Base-by-base conservation (phyloP, 306 rosid species). In the Vicia sativa region DNA sequence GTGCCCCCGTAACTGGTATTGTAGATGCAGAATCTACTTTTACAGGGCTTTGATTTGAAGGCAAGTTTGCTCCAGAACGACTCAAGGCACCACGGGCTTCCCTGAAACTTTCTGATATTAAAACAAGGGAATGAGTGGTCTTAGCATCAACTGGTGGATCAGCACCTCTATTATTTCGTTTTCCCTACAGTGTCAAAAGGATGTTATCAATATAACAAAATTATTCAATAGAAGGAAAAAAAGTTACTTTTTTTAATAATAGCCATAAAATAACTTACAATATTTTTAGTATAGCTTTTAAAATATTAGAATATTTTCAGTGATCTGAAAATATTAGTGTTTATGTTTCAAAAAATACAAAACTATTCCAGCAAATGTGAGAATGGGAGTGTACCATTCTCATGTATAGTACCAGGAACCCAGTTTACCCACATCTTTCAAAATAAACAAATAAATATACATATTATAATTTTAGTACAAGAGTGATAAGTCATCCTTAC, bases 61-160 rank as follows among this genome's bases (percentile, higher is more conserved):
- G 81, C 74, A 87, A 73, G 73, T 65, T 85, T 44, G 95, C 70
- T 46, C 99, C 99, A 43, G 92, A 82, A 56, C 82, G 90, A 85
- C 83, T 88, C 76, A 90, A 80, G 74, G 88, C 90, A 77, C 82
- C 74, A 46, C 87, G 78, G 60, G 92, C 97, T 76, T 95, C 99
- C 87, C 85, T 76, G 79, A 95, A 90, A 80, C 75, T 81, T 76
- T 95, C 99, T 18, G 99, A 88, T 71, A 95, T 74, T 60, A 95
- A 84, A 81, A 95, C 69, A 78, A 95, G 89, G 81, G 77, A 87
- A 71, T 83, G 82, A 39, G 85, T 70, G 15, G 68, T 78, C 77
- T 95, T 88, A 13, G 66, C 84, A 67, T 90, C 99, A 34, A 82
- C 55, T n/a, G 91, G 83, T 53, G 89, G 87, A 78, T 90, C 99